Conservation (phyloP, 2,329 filamentous ascomycete species). For the Colletotrichum noveboracense region DNA sequence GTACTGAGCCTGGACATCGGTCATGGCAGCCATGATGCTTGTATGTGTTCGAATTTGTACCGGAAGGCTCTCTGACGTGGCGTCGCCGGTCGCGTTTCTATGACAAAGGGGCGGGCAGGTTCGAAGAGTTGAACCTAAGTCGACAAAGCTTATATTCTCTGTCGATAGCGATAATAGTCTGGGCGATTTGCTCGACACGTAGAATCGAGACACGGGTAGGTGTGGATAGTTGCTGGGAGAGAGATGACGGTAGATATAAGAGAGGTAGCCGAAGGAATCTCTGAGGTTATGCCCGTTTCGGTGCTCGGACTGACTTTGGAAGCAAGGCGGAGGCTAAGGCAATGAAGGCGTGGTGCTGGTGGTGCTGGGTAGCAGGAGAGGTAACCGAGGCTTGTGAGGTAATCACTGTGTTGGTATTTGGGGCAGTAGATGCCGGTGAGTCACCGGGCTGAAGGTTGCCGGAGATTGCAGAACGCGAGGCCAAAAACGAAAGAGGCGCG, state of each 20-base stretch:
- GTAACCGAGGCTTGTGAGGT: neutral
- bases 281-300: conserved; percentile 1
- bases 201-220: neutral
- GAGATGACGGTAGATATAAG: neutral
- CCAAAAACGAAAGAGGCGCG: neutral
- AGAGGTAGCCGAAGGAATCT: neutral
- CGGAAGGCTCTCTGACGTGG: neutral
- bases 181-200: neutral
- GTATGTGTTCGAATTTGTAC: neutral
- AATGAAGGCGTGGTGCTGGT: neutral
- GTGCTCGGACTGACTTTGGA: neutral
- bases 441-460: neutral
- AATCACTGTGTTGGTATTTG: neutral
- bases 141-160: neutral
- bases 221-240: neutral
- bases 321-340: neutral
- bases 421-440: conserved; percentile 15
- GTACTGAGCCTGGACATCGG: conserved; percentile 20
- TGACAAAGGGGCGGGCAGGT: neutral
- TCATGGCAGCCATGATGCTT: conserved; percentile 27
- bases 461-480: neutral
- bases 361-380: neutral
- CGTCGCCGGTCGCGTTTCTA: neutral
- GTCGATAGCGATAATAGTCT: neutral
- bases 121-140: neutral